Percentiles rank a stretch among this genome's conserved stretches.
phyloP scores from a whole-genome alignment of 1,284 basidiomycete species.

The Ustilago lituana region DNA sequence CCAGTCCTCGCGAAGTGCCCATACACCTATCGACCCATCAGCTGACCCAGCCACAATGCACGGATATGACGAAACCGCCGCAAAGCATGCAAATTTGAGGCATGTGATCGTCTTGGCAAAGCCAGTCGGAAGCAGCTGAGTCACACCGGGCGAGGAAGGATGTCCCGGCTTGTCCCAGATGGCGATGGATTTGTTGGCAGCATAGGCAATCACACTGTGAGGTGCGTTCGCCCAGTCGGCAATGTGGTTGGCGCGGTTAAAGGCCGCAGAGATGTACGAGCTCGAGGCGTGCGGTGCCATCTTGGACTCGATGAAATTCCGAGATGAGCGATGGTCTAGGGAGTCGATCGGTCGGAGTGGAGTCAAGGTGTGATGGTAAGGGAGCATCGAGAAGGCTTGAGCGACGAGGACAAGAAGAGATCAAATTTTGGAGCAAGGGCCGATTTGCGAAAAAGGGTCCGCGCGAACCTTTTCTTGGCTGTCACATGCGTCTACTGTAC shows the following conservation, averaged over 20 bases:
- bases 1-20: constrained; percentile 12
- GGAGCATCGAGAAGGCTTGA: constrained; percentile 26
- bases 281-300: constrained; percentile 34
- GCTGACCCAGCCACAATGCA: constrained; percentile 49
- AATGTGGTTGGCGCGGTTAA: constrained; percentile 58
- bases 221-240: constrained; percentile 54
- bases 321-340: too few relatives aligned
- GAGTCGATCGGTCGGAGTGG: too few relatives aligned
- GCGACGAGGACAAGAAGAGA: constrained; percentile 3
- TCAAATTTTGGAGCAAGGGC: constrained; percentile 6
- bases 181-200: constrained; percentile 56
- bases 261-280: constrained; percentile 60
- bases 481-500: background rate
- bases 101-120: constrained; percentile 46
- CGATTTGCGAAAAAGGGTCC: constrained; percentile 13
- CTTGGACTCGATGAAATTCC: background rate
- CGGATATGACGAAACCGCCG: background rate
- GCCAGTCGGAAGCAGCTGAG: constrained; percentile 40
- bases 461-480: constrained; percentile 2
- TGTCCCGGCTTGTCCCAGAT: constrained; percentile 43
- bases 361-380: too few relatives aligned
- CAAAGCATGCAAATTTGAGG: constrained; percentile 43
- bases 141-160: constrained; percentile 18
- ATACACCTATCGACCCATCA: constrained; percentile 44
- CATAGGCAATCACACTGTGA: constrained; percentile 48